Percentiles rank a stretch among this genome's conserved stretches.
Evolutionary conservation across 495 filamentous ascomycete genomes (phyloP).

Genomic region (Podospora anserina): DNA sequence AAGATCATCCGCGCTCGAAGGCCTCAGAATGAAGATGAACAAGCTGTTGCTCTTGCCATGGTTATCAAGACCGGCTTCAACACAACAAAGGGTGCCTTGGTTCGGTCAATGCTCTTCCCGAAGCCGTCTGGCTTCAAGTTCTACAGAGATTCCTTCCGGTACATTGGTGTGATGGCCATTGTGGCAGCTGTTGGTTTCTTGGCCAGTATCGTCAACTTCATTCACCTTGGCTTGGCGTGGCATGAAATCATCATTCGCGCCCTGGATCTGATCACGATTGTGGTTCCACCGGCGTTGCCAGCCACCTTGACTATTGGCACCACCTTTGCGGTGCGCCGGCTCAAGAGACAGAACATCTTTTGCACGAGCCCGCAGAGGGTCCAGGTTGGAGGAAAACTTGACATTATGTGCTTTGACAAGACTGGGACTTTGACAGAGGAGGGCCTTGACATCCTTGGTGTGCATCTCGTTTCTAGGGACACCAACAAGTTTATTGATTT

Average conservation of each 20-base stretch:
- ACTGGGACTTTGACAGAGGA: slow-evolving; percentile 98
- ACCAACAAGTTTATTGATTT: slow-evolving; percentile 53
- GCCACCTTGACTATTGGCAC: slow-evolving; percentile 95
- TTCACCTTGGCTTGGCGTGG: slow-evolving; percentile 77
- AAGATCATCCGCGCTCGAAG: slow-evolving; percentile 88
- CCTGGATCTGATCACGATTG: slow-evolving; percentile 94
- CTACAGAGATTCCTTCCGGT: slow-evolving; percentile 95
- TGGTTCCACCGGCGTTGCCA: slow-evolving; percentile 94
- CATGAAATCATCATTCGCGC: slow-evolving; percentile 88
- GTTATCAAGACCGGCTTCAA: slow-evolving; percentile 93
- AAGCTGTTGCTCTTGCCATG: slow-evolving; percentile 86
- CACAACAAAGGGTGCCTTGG: slow-evolving; percentile 92
- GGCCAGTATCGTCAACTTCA: slow-evolving; percentile 88
- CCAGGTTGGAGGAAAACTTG: slow-evolving; percentile 92
- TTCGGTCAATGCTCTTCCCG: slow-evolving; percentile 98
- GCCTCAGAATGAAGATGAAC: slow-evolving; percentile 76
- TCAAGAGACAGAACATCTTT: slow-evolving; percentile 86
- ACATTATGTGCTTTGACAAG: slow-evolving; percentile 97
- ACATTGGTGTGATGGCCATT: slow-evolving; percentile 95
- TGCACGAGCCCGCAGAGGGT: slow-evolving; percentile 97
- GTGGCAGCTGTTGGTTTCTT: slow-evolving; percentile 85
- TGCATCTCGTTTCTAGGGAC: slow-evolving; percentile 67
- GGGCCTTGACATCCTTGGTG: slow-evolving; percentile 89
- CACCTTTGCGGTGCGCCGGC: slow-evolving; percentile 83
- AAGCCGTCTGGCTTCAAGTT: slow-evolving; percentile 98